Base-by-base conservation (phyloP, 2,329 filamentous ascomycete species). In the Sphaerostilbella broomeana region DNA sequence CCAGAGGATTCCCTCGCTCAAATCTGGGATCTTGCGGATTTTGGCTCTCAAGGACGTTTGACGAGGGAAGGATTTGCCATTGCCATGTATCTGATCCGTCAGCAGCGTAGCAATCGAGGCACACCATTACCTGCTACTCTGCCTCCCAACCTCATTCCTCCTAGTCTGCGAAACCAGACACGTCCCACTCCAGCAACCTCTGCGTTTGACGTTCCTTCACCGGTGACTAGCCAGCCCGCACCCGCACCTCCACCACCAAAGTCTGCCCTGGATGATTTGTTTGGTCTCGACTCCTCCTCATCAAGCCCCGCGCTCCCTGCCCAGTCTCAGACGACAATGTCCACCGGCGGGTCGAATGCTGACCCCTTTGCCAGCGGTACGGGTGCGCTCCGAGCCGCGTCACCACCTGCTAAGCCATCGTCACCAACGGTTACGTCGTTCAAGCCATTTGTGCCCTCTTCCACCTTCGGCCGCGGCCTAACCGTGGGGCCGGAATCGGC, bases 21-120 rank as follows among this genome's bases (percentile, higher is more conserved):
- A 53, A 94, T 98, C 47, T 98, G 92, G 92, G 92, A 98, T 59
- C 76, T 98, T 20, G 84, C 92, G 11, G 92, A 98, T 62, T 87
- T 95, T 62, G 87, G 86, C 55, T 92, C 87, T 6, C 84, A 89
- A 51, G 92, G 92, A 9, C 81, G 84, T 42, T 69, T 98, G 41
- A 88, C 75, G 32, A 79, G 78, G 51, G 92, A 98, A 50, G 89
- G 95, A 53, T 98, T 98, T 57, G 88, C 92, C 0, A 88, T 98
- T 32, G 90, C 92, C 38, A 95, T 98, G 89, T 94, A 94, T 58
- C 72, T 98, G 35, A 95, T 98, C 52, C 79, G 89, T 45, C 86
- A 94, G 59, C 89, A 95, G 59, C 77, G 89, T 38, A 84, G 75
- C 48, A 83, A 81, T 46, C 78, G 79, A 42, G 58, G 67, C 21